Evolutionary conservation across 345 rosid genomes (phyloP), one percentile per base, ranked within the genome.

Genomic region (Linum lewisii): DNA sequence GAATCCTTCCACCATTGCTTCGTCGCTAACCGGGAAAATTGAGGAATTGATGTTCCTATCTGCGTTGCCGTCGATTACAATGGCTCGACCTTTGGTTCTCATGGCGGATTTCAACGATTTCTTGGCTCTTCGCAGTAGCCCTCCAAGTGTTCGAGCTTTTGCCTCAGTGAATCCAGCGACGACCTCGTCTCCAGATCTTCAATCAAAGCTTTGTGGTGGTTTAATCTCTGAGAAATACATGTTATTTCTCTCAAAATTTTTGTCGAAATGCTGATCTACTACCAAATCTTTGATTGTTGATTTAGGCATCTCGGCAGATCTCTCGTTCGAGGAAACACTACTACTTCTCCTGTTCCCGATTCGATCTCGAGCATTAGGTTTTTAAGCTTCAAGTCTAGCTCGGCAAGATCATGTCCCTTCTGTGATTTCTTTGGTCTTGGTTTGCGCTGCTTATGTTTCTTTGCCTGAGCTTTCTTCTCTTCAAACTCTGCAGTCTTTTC

Each of bases 1-100:
- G 77, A 93, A 93, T 2, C 89, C 91, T 67, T 88, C 99, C 37
- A 83, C 85, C 95, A 86, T 86, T 54, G 77, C 94, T 25, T 93
- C 99, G 62, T 86, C 90, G 29, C n/a, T n/a, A n/a, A n/a, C n/a
- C n/a, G n/a, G n/a, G n/a, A n/a, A n/a, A n/a, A n/a, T n/a, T n/a
- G n/a, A 75, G 7, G 38, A 34, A 34, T 34, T 34, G 38, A 5
- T 34, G 38, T 34, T 34, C 29, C 52, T 72, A 47, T 80, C 79
- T 51, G 44, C 75, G 1, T 67, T 65, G 38, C 51, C 78, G 54
- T 73, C 74, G 23, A 63, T 54, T 14, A 71, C 60, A 57, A 74
- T 81, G 55, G 73, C 84, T 63, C 74, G 19, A 72, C 81, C 65
- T 75, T 76, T 38, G 69, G 51, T 54, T 57, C 72, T 51, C 38